Evolutionary conservation across 345 rosid species (phyloP), one percentile per base, ranked within the genome.

Genomic region (Brassica carinata): DNA sequence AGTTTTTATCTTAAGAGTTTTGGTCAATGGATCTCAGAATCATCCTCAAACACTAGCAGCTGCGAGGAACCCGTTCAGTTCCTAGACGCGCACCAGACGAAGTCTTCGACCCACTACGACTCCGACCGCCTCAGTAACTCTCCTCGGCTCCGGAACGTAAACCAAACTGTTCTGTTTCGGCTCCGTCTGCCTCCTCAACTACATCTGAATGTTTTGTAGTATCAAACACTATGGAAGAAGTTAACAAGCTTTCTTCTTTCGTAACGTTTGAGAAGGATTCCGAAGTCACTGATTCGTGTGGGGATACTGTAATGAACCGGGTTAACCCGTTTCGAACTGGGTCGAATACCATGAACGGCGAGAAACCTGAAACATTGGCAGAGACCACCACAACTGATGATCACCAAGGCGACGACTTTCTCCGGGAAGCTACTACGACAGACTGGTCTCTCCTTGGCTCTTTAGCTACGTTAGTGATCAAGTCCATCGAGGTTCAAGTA

Each of bases 401-500:
- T 66, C 65, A 30, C 23, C 33, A 36, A n/a, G 67, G 64, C 19
- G 73, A 10, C 8, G 27, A n/a, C 8, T 18, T 17, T 18, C 31
- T 27, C 66, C 34, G 66, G 34, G 83, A 29, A 19, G 29, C 77
- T 7, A 45, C 71, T 36, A 63, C 81, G 7, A 75, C 80, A 48
- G 78, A 80, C 83, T 23, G 79, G 76, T 74, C 67, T 76, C 84
- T 83, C 69, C 85, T 87, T 27, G 74, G 75, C 59, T 77, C 67
- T 4, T 8, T 86, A 31, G 85, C 83, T 51, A 86, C 69, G 8
- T 82, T 90, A 73, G 80, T 90, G 77, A 84, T 90, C 65, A 89
- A 85, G 81, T 91, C 94, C 45, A 72, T 91, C 73, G 85, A 82
- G 23, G 86, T 92, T 76, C 92, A 94, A 77, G 40, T 91, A n/a